Base-by-base conservation (phyloP, 83 land plant genomes). In the Picea abies region DNA sequence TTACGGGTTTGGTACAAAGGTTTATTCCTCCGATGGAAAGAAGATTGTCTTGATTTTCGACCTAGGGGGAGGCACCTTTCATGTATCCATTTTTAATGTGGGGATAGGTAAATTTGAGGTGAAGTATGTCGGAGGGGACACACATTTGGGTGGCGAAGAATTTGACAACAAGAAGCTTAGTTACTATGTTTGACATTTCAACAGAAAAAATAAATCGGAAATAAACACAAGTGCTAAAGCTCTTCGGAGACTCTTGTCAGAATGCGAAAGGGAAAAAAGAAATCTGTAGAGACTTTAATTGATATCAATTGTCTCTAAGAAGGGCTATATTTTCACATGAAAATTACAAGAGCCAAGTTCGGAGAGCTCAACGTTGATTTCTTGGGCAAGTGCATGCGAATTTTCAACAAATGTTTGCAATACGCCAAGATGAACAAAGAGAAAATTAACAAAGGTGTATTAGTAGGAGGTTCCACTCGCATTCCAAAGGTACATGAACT, bases 231-330 rank as follows among this genome's bases (percentile, higher is more conserved):
- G 68, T 65, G 78, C 79, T 1, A 79, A 81, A 16, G 69, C 85
- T 41, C 66, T 79, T 17, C 17, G 85, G 8, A 20, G 85, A 41
- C 41, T 84, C 29, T 37, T 68, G 1, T 60, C 60, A 0, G 82
- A 63, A 2, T 81, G 82, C 20, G 82, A 81, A 29, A 68, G 61
- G 20, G 82, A 75, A 22, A 81, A 81, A 32, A 68, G 82, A 25
- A 44, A 11, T 4, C 1, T 1, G 35, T 32, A 32, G 35, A 32
- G 35, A 32, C 1, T 32, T 1, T 32, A 2, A 83, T 83, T 37
- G 80, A 83, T 61, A 83, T 83, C 60, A 70, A 60, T 23, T 83
- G 68, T 25, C 3, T 83, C 39, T 83, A 83, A 16, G 85, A 86
- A 63, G 84, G 82, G 47, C 83, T 79, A 5, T 82, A 86, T 32